Conservation (phyloP, 2,329 filamentous ascomycete species). For the Ascosphaera apis region DNA sequence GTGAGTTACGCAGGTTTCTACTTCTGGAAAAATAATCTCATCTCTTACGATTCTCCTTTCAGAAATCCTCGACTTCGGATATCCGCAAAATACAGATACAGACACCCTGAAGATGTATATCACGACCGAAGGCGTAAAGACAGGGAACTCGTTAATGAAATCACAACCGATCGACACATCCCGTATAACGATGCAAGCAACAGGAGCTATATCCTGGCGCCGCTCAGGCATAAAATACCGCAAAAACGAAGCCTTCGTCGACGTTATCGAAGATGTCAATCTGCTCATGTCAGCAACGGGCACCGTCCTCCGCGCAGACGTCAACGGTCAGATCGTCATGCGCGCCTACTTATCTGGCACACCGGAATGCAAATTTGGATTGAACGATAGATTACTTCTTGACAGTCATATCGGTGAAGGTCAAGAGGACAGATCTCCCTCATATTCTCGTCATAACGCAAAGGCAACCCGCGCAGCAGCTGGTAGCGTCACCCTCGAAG, state of each 20-base stretch:
- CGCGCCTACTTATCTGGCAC: conserved; percentile 90
- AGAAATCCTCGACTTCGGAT: conserved; percentile 98
- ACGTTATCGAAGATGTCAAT: conserved; percentile 98
- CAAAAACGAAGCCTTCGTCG: conserved; percentile 98
- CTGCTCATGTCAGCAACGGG: conserved; percentile 96
- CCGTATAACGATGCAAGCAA: conserved; percentile 98
- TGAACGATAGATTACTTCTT: conserved; percentile 86
- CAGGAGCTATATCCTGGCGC: conserved; percentile 87
- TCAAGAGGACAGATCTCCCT: conserved; percentile 40
- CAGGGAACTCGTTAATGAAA: conserved; percentile 11
- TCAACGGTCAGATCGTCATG: conserved; percentile 96
- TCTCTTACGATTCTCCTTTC: conserved; percentile 2
- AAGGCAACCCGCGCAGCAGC: conserved; percentile 92
- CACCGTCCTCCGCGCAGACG: conserved; percentile 81
- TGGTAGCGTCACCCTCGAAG: conserved; percentile 83
- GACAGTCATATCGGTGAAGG: conserved; percentile 31
- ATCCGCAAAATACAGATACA: conserved; percentile 95
- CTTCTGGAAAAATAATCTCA: neutral
- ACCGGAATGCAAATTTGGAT: conserved; percentile 94
- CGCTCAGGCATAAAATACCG: conserved; percentile 96
- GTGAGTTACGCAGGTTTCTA: conserved; percentile 30
- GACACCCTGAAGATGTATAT: conserved; percentile 99
- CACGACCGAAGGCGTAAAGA: conserved; percentile 90
- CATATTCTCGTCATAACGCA: conserved; percentile 43
- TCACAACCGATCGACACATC: conserved; percentile 54